Evolutionary conservation across 2,329 filamentous ascomycete species (phyloP).

Genomic region (Claviceps sp.): DNA sequence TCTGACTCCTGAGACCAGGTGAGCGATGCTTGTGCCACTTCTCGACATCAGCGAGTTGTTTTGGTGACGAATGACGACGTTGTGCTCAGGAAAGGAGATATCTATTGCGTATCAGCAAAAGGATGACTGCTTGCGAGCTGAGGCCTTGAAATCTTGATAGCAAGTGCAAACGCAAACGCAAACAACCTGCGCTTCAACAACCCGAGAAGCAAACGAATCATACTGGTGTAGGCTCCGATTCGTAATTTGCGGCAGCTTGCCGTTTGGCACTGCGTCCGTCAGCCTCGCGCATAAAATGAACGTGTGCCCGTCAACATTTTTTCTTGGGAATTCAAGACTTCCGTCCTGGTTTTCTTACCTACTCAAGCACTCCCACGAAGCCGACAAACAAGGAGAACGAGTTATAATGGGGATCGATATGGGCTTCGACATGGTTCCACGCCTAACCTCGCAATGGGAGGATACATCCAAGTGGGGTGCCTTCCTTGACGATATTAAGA

Average conservation of each 20-base stretch:
- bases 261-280: not conserved
- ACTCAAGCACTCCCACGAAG: not conserved
- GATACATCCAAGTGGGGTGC: not conserved
- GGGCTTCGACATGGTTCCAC: slow-evolving; percentile 1
- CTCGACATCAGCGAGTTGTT: no score
- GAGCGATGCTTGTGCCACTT: no score
- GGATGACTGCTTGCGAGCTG: no score
- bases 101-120: no score
- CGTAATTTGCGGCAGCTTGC: not conserved
- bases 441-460: not conserved
- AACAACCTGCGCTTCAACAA: not conserved
- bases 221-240: not conserved
- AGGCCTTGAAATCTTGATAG: no score
- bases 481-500: not conserved
- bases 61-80: no score
- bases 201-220: not conserved
- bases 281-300: not conserved
- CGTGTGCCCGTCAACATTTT: not conserved
- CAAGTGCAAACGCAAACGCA: not conserved
- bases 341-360: not conserved
- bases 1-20: no score
- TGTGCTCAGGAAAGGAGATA: no score
- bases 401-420: not conserved
- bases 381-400: not conserved
- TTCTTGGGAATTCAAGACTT: not conserved